These are phyloP conservation scores for Ogataea allantospora DNA, from an alignment of 805 yeast genomes.

Conservation along the genomic window DNA sequence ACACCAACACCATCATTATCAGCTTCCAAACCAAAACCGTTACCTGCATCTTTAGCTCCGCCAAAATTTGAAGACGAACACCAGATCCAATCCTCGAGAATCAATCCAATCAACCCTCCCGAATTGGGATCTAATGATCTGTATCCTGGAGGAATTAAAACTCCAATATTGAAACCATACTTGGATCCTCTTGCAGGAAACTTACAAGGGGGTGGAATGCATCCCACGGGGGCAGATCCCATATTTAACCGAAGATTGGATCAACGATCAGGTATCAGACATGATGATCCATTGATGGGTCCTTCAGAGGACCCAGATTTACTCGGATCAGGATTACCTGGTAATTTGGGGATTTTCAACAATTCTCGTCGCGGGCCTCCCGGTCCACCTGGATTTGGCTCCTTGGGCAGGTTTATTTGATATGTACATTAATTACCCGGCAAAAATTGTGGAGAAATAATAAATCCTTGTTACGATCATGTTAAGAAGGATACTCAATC, in stretches of 20 bases:
- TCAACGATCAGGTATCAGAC: constrained; percentile 48
- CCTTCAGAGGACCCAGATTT: constrained; percentile 44
- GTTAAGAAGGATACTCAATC: neutral
- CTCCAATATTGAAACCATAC: constrained; percentile 44
- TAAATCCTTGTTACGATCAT: neutral
- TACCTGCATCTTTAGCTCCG: constrained; percentile 34
- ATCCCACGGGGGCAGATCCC: constrained; percentile 52
- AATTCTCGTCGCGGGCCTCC: constrained; percentile 10
- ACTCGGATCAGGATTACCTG: constrained; percentile 47
- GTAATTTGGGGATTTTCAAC: constrained; percentile 38
- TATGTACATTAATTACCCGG: constrained; percentile 9
- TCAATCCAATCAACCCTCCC: constrained; percentile 12
- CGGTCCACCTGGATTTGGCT: constrained; percentile 12
- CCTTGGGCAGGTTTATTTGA: constrained; percentile 9
- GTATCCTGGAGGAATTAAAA: constrained; percentile 40
- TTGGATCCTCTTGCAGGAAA: constrained; percentile 38
- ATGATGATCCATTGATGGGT: constrained; percentile 49
- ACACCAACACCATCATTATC: constrained; percentile 4
- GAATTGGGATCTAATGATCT: constrained; percentile 50
- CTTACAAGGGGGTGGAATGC: constrained; percentile 50
- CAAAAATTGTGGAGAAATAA: constrained; percentile 7
- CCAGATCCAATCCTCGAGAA: constrained; percentile 30
- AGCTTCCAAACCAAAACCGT: constrained; percentile 18
- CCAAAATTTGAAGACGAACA: constrained; percentile 56
- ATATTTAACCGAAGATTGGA: constrained; percentile 36